Conservation (phyloP, 805 yeast genomes). For the Yamadazyma scolyti region DNA sequence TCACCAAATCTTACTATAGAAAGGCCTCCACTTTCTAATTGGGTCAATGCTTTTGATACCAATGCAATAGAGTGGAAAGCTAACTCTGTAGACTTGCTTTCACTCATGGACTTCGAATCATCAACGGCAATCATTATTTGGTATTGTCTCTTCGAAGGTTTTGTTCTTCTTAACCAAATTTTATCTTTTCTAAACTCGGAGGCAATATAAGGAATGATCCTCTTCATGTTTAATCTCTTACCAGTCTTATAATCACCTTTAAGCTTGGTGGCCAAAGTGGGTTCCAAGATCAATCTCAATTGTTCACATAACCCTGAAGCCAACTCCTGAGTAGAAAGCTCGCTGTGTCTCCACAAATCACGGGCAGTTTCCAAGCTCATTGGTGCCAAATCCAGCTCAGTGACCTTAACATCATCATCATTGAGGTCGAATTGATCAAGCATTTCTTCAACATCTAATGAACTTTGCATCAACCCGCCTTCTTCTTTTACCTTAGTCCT, state of each 20-base stretch:
- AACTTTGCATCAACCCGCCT: constrained; percentile 18
- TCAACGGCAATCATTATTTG: constrained; percentile 97
- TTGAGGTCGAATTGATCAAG: constrained; percentile 13
- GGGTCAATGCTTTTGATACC: constrained; percentile 90
- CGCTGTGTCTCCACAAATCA: constrained; percentile 79
- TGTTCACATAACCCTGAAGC: constrained; percentile 90
- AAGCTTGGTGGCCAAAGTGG: constrained; percentile 92
- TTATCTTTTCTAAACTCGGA: constrained; percentile 96
- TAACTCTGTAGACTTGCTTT: constrained; percentile 80
- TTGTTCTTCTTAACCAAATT: constrained; percentile 96
- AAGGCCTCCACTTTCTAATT: constrained; percentile 89
- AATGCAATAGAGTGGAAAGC: constrained; percentile 94
- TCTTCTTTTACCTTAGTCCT: constrained; percentile 31
- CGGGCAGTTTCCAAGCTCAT: constrained; percentile 64
- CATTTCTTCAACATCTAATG: constrained; percentile 16
- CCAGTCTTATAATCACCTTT: constrained; percentile 97
- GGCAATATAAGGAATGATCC: constrained; percentile 96
- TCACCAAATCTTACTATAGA: constrained; percentile 91
- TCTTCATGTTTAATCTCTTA: constrained; percentile 92
- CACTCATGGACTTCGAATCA: constrained; percentile 97
- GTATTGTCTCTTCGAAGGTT: constrained; percentile 95
- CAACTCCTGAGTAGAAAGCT: constrained; percentile 79
- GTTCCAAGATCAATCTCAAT: constrained; percentile 86
- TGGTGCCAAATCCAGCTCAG: constrained; percentile 32
- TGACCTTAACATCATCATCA: constrained; percentile 16